phyloP scores from a whole-genome alignment of 202 grass and related monocot species.

The Hordeum pubiflorum region DNA sequence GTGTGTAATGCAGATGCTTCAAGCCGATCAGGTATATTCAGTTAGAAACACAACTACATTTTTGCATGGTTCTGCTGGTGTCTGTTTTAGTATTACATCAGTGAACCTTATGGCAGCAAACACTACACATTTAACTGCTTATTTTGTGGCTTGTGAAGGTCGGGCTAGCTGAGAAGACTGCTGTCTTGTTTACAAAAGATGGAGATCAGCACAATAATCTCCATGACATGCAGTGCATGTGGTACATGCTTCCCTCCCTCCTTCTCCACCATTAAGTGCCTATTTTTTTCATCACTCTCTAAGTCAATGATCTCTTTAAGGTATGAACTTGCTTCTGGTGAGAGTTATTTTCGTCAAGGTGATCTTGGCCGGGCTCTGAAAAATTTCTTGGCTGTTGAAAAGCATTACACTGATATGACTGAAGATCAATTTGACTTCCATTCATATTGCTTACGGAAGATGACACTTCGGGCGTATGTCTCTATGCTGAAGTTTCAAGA shows the following conservation, averaged over 20 bases:
- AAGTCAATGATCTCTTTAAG: slow-evolving; percentile 43
- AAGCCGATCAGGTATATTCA: slow-evolving; percentile 84
- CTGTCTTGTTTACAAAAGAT: slow-evolving; percentile 97
- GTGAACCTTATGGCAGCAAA: background rate
- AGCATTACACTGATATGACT: slow-evolving; percentile 92
- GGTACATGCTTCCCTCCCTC: slow-evolving; percentile 31
- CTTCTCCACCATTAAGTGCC: background rate
- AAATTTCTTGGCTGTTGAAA: slow-evolving; percentile 95
- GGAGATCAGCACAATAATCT: slow-evolving; percentile 99
- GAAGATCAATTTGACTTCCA: slow-evolving; percentile 99
- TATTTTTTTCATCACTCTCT: slow-evolving; percentile 25
- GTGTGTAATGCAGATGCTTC: slow-evolving; percentile 97
- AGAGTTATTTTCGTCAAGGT: slow-evolving; percentile 94
- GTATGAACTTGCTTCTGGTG: slow-evolving; percentile 98
- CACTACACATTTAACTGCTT: background rate
- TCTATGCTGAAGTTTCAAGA: slow-evolving; percentile 99
- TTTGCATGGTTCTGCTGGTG: background rate
- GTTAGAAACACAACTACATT: background rate
- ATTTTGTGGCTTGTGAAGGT: slow-evolving; percentile 51
- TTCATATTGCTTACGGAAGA: slow-evolving; percentile 98
- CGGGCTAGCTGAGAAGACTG: slow-evolving; percentile 84
- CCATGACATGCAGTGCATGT: slow-evolving; percentile 99
- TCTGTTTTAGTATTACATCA: background rate
- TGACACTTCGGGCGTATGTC: slow-evolving; percentile 91
- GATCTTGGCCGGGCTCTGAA: slow-evolving; percentile 92